Evolutionary conservation across 805 yeast species (phyloP).

Genomic region (Candida loeiensis): DNA sequence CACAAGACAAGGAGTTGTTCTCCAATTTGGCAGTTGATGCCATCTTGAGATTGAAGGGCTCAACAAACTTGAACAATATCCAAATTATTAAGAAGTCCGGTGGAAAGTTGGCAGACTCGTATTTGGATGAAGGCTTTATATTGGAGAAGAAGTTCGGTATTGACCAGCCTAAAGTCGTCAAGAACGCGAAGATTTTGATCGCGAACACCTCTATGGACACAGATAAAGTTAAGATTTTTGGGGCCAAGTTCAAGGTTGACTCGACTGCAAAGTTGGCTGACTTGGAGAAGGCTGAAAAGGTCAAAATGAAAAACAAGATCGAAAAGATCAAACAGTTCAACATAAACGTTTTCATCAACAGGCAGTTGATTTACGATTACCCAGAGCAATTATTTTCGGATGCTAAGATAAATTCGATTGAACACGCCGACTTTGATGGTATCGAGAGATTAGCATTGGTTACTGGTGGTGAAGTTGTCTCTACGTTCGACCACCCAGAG

Average conservation of each 20-base stretch:
- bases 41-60: constrained; percentile 78
- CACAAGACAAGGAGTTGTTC: constrained; percentile 92
- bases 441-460: constrained; percentile 94
- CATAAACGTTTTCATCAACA: constrained; percentile 85
- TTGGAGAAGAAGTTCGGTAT: constrained; percentile 90
- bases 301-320: constrained; percentile 86
- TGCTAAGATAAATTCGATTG: constrained; percentile 82
- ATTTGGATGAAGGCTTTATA: constrained; percentile 93
- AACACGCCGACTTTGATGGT: constrained; percentile 98
- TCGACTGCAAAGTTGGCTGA: constrained; percentile 92
- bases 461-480: constrained; percentile 97
- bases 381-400: constrained; percentile 95
- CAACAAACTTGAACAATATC: constrained; percentile 85
- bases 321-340: constrained; percentile 85
- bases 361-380: constrained; percentile 96
- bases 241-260: constrained; percentile 96
- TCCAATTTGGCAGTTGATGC: constrained; percentile 93
- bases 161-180: constrained; percentile 82
- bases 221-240: constrained; percentile 95
- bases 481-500: constrained; percentile 92
- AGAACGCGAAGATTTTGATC: constrained; percentile 81
- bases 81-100: constrained; percentile 93
- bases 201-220: constrained; percentile 97
- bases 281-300: constrained; percentile 89
- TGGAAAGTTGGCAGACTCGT: constrained; percentile 87